Base-by-base conservation (phyloP, 2,329 filamentous ascomycete genomes). In the Sclerotinia trifoliorum region DNA sequence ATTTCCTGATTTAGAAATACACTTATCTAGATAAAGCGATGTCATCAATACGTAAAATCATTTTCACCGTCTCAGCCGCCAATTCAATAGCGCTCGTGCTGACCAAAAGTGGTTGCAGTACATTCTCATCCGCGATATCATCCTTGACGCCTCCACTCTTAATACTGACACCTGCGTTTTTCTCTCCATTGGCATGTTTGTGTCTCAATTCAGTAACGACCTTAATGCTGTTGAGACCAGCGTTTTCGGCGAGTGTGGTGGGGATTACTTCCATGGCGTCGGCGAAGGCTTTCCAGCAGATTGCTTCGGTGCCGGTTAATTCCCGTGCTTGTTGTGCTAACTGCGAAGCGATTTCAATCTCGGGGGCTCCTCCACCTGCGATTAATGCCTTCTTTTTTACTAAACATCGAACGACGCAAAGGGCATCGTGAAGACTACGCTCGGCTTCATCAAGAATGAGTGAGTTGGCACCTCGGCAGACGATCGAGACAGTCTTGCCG, bases 341-440 rank as follows among this genome's bases (percentile, higher is more conserved):
- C 77, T 92, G 87, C 66, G 95, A 91, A 29, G 95, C 92, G 75
- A 99, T 94, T 81, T 98, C 94, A 76, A 98, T 96, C 81, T 99
- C 95, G 35, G 95, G 92, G 2, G 95, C 95, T 78, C 95, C 95
- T 77, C 95, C 95, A 80, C 95, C 95, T 19, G 96, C 94, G 76
- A 99, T 96, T 68, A 99, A 87, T n/a, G 95, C 95, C 83, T 96
- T 96, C 88, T 98, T 99, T 88, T 99, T 99, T 74, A 99, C 95
- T 70, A 99, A 83, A 78, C 95, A 99, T 75, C 95, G 91, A 75
- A 99, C 94, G 63, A 98, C 95, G 79, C 95, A 99, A 72, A 98
- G 93, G 42, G 95, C 95, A 77, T 99, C 95, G 84, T 99, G 95
- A 67, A 99, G 86, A 74, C 91, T 95, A 75, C 95, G 92, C 85